Conservation (phyloP, 371 early-diverging fungal species). For the Circinella umbellata region DNA sequence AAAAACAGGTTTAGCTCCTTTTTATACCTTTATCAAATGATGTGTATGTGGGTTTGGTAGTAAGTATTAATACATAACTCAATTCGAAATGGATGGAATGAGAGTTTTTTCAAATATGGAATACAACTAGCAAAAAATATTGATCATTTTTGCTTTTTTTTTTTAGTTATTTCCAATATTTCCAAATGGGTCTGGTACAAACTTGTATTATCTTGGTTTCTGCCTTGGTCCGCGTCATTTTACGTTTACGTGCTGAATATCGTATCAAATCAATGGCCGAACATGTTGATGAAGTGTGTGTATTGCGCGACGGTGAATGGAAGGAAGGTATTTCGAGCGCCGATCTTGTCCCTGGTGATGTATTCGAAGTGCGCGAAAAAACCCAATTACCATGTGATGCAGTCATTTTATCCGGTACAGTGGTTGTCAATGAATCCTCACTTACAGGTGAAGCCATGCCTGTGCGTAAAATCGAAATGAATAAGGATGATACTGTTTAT, state of each 20-base stretch:
- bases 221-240: constrained; percentile 65
- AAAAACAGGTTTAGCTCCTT: constrained; percentile 53
- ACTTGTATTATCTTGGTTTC: constrained; percentile 68
- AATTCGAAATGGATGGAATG: too few relatives aligned
- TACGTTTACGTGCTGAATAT: constrained; percentile 63
- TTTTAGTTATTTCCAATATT: constrained; percentile 63
- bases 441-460: constrained; percentile 88
- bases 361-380: constrained; percentile 36
- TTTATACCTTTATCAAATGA: constrained; percentile 79
- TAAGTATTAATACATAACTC: constrained; percentile 22
- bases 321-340: constrained; percentile 43
- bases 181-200: constrained; percentile 72
- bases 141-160: too few relatives aligned
- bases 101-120: too few relatives aligned
- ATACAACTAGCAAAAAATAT: too few relatives aligned
- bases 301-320: constrained; percentile 68
- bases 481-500: constrained; percentile 46
- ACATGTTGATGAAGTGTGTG: constrained; percentile 39
- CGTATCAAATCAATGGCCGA: constrained; percentile 68
- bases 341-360: constrained; percentile 74
- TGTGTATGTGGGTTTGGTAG: constrained; percentile 76
- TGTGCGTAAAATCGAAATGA: constrained; percentile 74
- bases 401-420: constrained; percentile 71
- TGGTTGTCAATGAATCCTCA: constrained; percentile 83
- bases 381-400: constrained; percentile 64